Conservation (phyloP, 2,329 filamentous ascomycete species). For the Aspergillus clavatus region DNA sequence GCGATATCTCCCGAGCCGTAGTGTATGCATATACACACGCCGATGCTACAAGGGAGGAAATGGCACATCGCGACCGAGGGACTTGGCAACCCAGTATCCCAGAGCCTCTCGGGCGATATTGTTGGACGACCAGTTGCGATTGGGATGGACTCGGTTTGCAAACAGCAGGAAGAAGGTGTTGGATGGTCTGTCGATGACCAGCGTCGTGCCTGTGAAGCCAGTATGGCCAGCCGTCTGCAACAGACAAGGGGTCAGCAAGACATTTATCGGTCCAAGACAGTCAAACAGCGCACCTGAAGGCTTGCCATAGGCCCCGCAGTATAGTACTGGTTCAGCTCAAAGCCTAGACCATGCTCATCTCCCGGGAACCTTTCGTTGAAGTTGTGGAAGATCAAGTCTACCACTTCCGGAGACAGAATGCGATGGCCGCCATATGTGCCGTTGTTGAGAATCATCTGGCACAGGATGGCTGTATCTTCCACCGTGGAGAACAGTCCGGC, state of each 20-base stretch:
- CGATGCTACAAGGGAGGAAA: slow-evolving; percentile 11
- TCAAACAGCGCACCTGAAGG: too few species aligned
- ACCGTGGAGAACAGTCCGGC: slow-evolving; percentile 35
- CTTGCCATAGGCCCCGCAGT: slow-evolving; percentile 28
- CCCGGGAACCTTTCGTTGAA: slow-evolving; percentile 28
- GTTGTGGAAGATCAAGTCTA: slow-evolving; percentile 32
- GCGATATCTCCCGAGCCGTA: too few species aligned
- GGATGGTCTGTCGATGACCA: slow-evolving; percentile 21
- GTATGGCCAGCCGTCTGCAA: slow-evolving; percentile 24
- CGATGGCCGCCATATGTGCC: slow-evolving; percentile 30
- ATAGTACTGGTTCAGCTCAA: slow-evolving; percentile 32
- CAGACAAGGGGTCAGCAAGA: too few species aligned
- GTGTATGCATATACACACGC: not conserved
- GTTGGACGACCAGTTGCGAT: slow-evolving; percentile 18
- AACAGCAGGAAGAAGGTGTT: slow-evolving; percentile 24
- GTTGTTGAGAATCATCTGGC: slow-evolving; percentile 38
- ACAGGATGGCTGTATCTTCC: slow-evolving; percentile 27
- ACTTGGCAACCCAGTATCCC: slow-evolving; percentile 22
- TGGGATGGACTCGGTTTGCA: slow-evolving; percentile 23
- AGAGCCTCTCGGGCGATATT: slow-evolving; percentile 18
- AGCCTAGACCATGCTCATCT: slow-evolving; percentile 27
- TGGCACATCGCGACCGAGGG: slow-evolving; percentile 15
- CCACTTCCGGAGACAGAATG: slow-evolving; percentile 24
- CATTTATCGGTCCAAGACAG: too few species aligned
- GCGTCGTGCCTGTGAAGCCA: slow-evolving; percentile 24